phyloP scores from a whole-genome alignment of 495 filamentous ascomycete genomes.

The Podospora bellae-mahoneyi region DNA sequence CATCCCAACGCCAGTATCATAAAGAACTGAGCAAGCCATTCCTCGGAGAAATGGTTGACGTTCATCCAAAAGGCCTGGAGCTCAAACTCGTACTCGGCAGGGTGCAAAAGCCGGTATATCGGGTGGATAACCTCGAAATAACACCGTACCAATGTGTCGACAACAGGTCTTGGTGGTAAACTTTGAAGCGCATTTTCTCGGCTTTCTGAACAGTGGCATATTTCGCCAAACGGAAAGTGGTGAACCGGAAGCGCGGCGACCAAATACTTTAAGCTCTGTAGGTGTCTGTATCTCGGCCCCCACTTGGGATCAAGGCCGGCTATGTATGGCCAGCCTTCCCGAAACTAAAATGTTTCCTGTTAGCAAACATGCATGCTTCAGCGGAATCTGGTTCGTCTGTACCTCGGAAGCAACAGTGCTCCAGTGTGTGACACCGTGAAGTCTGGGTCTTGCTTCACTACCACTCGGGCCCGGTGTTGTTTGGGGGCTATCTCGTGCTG shows the following conservation, averaged over 20 bases:
- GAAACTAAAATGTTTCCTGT: constrained; percentile 17
- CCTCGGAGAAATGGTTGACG: constrained; percentile 17
- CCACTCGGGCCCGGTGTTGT: constrained; percentile 9
- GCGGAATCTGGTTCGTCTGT: neutral
- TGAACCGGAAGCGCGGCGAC: constrained; percentile 18
- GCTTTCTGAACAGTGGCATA: constrained; percentile 15
- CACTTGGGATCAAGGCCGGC: constrained; percentile 24
- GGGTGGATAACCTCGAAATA: constrained; percentile 29
- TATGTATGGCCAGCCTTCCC: constrained; percentile 27
- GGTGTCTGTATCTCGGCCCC: constrained; percentile 22
- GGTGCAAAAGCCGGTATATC: constrained; percentile 28
- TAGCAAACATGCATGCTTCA: constrained; percentile 3
- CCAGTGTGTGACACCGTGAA: constrained; percentile 28
- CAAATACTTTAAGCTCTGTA: constrained; percentile 24
- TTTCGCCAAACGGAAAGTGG: constrained; percentile 29
- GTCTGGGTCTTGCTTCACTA: constrained; percentile 12
- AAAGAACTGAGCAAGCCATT: constrained; percentile 29
- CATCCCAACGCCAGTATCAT: constrained; percentile 31
- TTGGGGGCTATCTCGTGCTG: constrained; percentile 1
- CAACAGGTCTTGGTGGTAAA: constrained; percentile 24
- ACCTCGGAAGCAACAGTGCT: constrained; percentile 28
- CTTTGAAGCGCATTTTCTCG: constrained; percentile 22
- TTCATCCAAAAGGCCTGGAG: constrained; percentile 27
- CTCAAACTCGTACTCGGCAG: constrained; percentile 23
- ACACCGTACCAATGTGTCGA: constrained; percentile 24